phyloP scores from a whole-genome alignment of 2,329 filamentous ascomycete genomes.

The Neoarthrinium moseri region DNA sequence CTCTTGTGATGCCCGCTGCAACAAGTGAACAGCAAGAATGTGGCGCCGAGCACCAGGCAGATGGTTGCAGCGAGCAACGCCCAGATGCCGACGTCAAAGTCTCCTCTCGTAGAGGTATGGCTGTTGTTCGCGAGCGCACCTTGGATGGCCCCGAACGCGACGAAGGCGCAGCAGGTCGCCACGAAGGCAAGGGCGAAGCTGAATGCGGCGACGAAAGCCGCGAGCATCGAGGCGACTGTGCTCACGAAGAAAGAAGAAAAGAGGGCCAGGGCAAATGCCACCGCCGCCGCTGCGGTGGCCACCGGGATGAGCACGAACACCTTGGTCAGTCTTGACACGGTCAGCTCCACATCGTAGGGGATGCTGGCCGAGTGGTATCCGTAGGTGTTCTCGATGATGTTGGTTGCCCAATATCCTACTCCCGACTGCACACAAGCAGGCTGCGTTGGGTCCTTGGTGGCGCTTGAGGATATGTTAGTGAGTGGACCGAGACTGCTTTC shows the following conservation, averaged over 20 bases:
- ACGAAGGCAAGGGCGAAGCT: neutral
- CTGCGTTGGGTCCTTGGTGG: neutral
- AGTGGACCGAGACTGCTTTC: too few species aligned
- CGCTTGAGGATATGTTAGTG: neutral
- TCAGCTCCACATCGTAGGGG: neutral
- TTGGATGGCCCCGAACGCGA: neutral
- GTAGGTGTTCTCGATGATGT: neutral
- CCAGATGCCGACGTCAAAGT: neutral
- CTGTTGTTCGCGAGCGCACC: neutral
- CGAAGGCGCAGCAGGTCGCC: neutral
- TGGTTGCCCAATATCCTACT: neutral
- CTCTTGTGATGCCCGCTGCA: neutral
- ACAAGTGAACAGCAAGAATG: neutral
- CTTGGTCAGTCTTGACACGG: neutral
- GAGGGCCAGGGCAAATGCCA: neutral
- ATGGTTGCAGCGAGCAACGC: neutral
- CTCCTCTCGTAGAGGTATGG: neutral
- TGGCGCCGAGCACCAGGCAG: neutral
- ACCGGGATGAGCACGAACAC: neutral
- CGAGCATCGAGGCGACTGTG: neutral
- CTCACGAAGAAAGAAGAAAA: neutral
- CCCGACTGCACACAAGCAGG: neutral
- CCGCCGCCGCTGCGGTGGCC: neutral
- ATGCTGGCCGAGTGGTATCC: neutral
- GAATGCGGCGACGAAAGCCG: neutral